Percentiles rank a stretch among this genome's conserved stretches.
phyloP scores from a whole-genome alignment of 805 yeast genomes.

The Wickerhamiella azymoides region DNA sequence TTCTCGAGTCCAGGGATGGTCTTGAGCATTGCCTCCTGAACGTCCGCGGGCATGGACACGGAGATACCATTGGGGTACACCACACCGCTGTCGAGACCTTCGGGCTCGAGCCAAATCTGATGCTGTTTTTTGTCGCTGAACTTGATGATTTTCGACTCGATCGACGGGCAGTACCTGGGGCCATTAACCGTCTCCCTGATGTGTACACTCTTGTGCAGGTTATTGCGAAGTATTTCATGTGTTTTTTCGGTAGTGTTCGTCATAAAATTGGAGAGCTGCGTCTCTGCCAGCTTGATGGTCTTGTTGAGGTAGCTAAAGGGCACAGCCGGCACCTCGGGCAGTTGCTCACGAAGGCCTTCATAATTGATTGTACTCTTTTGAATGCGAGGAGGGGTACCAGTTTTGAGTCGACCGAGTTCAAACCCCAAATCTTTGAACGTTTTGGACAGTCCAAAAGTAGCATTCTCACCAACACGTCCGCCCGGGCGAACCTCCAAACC shows the following conservation, averaged over 20 bases:
- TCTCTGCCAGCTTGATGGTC: conserved; percentile 39
- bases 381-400: conserved; percentile 94
- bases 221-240: conserved; percentile 53
- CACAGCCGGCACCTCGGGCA: conserved; percentile 70
- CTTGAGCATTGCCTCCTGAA: conserved; percentile 59
- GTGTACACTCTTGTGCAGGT: conserved; percentile 74
- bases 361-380: conserved; percentile 61
- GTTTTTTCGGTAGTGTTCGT: conserved; percentile 66
- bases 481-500: conserved; percentile 73
- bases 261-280: conserved; percentile 56
- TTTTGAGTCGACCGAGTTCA: conserved; percentile 74
- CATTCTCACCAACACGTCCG: conserved; percentile 86
- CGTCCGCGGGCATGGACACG: conserved; percentile 90
- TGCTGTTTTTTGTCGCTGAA: conserved; percentile 68
- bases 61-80: conserved; percentile 95
- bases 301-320: conserved; percentile 85
- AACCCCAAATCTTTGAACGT: conserved; percentile 71
- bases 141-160: conserved; percentile 74
- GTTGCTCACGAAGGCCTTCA: conserved; percentile 45
- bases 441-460: conserved; percentile 76
- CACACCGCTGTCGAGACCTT: conserved; percentile 74
- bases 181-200: conserved; percentile 90
- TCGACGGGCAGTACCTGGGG: conserved; percentile 94
- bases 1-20: conserved; percentile 81
- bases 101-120: conserved; percentile 91